Evolutionary conservation across 805 yeast species (phyloP).

Genomic region (Kodamaea hsintzibuensis): DNA sequence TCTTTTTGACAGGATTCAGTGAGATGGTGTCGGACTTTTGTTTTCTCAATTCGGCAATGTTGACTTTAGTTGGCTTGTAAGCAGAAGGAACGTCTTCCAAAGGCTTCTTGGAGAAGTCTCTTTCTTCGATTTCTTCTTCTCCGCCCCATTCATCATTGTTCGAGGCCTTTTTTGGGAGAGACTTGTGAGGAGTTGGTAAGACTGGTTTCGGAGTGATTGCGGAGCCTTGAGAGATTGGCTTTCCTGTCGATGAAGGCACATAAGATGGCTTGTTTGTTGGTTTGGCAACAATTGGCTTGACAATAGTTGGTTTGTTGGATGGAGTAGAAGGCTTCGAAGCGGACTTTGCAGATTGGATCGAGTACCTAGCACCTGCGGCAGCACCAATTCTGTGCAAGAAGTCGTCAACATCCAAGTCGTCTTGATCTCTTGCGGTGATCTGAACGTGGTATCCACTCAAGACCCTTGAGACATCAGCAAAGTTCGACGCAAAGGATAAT

Average conservation of each 20-base stretch:
- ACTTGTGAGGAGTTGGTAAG: slow-evolving; percentile 4
- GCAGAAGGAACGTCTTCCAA: slow-evolving; percentile 57
- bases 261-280: slow-evolving; percentile 33
- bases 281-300: slow-evolving; percentile 29
- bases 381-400: slow-evolving; percentile 75
- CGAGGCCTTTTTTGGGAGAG: slow-evolving; percentile 28
- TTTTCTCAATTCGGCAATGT: slow-evolving; percentile 54
- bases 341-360: slow-evolving; percentile 46
- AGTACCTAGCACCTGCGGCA: slow-evolving; percentile 96
- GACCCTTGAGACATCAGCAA: slow-evolving; percentile 69
- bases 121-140: slow-evolving; percentile 55
- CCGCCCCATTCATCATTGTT: slow-evolving; percentile 74
- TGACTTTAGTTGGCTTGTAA: slow-evolving; percentile 66
- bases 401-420: slow-evolving; percentile 81
- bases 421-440: slow-evolving; percentile 92
- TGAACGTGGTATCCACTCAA: slow-evolving; percentile 91
- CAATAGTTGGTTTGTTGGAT: slow-evolving; percentile 11
- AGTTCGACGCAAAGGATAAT: slow-evolving; percentile 73
- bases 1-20: slow-evolving; percentile 33
- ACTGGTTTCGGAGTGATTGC: slow-evolving; percentile 12
- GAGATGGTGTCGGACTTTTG: slow-evolving; percentile 47
- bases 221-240: slow-evolving; percentile 26
- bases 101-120: slow-evolving; percentile 53
- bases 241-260: slow-evolving; percentile 40
- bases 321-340: slow-evolving; percentile 16